phyloP scores from a whole-genome alignment of 129 eudicot species.

The Lactuca sativa region DNA sequence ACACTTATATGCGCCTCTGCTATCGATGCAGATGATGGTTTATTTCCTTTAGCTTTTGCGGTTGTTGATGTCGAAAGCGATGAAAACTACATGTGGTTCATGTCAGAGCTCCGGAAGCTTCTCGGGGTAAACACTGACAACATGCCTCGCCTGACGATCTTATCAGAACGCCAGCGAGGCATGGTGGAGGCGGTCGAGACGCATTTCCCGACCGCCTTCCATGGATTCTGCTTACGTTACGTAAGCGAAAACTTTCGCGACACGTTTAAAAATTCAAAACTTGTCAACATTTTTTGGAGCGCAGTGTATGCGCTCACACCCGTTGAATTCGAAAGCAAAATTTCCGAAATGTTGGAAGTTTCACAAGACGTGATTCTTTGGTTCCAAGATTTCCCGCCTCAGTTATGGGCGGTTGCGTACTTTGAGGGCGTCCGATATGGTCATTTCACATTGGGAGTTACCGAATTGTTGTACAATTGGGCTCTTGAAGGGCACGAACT shows the following conservation, averaged over 20 bases:
- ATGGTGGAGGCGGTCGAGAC: slow-evolving; percentile 93
- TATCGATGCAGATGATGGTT: slow-evolving; percentile 79
- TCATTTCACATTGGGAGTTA: slow-evolving; percentile 73
- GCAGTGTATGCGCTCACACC: slow-evolving; percentile 94
- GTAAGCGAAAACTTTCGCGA: slow-evolving; percentile 95
- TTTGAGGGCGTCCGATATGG: slow-evolving; percentile 96
- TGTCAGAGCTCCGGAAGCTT: slow-evolving; percentile 93
- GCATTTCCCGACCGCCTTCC: slow-evolving; percentile 88
- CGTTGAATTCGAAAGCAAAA: slow-evolving; percentile 76
- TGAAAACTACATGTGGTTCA: slow-evolving; percentile 99
- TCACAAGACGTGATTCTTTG: slow-evolving; percentile 72
- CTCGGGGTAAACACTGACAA: slow-evolving; percentile 88
- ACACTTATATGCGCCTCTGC: slow-evolving; percentile 84
- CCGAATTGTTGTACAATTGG: slow-evolving; percentile 82
- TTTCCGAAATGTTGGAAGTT: slow-evolving; percentile 82
- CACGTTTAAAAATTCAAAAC: slow-evolving; percentile 83
- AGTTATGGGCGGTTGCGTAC: slow-evolving; percentile 97
- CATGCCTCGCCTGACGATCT: slow-evolving; percentile 90
- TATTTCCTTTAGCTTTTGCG: slow-evolving; percentile 92
- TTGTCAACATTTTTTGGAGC: slow-evolving; percentile 94
- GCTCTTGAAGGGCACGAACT: slow-evolving; percentile 94
- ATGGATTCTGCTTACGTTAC: slow-evolving; percentile 81
- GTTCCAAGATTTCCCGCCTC: slow-evolving; percentile 78
- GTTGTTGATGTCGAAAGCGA: slow-evolving; percentile 84
- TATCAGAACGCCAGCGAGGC: slow-evolving; percentile 82